Base-by-base conservation (phyloP, 352 stramenopile species). In the Pythium guiyangense region DNA sequence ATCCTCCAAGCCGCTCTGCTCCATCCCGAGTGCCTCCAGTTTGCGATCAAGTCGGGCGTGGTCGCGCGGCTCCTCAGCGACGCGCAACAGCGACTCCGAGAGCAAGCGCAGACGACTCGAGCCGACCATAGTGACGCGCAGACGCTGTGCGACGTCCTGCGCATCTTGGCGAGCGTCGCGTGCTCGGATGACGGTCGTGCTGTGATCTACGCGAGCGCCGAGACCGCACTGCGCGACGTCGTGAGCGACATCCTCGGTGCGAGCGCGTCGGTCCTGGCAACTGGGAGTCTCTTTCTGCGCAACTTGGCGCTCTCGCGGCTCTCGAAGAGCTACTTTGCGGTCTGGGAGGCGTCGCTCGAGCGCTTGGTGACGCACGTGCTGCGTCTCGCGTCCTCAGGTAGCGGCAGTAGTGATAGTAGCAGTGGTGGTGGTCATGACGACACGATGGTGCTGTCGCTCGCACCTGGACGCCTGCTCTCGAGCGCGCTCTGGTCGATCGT, bases 241-340 rank as follows among this genome's bases (percentile, higher is more conserved):
- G n/a, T n/a, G 52, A 61, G 6, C 15, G 80, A 90, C 46, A 67
- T 82, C 6, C 67, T 87, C 57, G 54, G 68, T 14, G 25, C 53
- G 9, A 60, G 72, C 35, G 35, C 54, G 17, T 20, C 39, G 0
- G 62, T 85, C 52, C 62, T 70, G 26, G 52, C 53, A 14, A 62
- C 27, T 17, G 77, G 77, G 0, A 71, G 60, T 31, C 62, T 87
- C 29, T 71, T 87, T 9, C 12, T 90, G 31, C 73, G 80, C 29
- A 88, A 90, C 51, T 64, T 90, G 49, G 70, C 76, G 26, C 63
- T 87, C 5, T 79, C 73, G n/a, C 64, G 74, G 53, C 49, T 69
- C 18, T 66, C 76, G 22, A 86, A 77, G 48, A 85, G 66, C 62
- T 60, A 88, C 52, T 79, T 85, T 42, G 65, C 67, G 0, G 25